Base-by-base conservation (phyloP, 2,329 filamentous ascomycete genomes). In the Scolecobasidium constrictum region DNA sequence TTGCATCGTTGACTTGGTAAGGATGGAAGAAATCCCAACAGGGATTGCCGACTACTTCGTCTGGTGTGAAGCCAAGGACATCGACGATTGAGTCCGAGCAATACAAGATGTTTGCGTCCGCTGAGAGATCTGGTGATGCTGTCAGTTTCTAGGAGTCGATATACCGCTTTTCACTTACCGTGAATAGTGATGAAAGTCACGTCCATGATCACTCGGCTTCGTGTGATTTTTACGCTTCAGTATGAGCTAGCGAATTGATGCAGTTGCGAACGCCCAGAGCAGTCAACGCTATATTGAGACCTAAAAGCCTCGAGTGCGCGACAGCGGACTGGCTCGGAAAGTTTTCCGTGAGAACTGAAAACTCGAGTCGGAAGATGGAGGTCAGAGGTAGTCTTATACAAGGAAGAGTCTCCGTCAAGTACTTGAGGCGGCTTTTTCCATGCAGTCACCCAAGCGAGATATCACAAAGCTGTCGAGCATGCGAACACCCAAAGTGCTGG, bases 171-270 rank as follows among this genome's bases (percentile, higher is more conserved):
- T 48, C 48, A 47, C 49, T 16, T 42, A 48, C 86, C 86, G 59
- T 92, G 86, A 57, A 93, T 92, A 52, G 85, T 87, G 66, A 93
- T 92, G 65, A 93, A 93, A 22, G 86, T 92, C 52, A 83, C 83
- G 63, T 88, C 83, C 83, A 86, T 60, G 38, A 33, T 9, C 9
- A 26, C 16, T 33, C 5, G 13, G 28, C 19, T 7, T 12, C 22
- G 40, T 22, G 19, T 17, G 15, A 4, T 17, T 13, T 9, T 21
- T 16, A 21, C 17, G 15, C 6, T 7, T 18, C 23, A 17, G 4
- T n/a, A 35, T 16, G 21, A 19, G 18, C 13, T 16, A 34, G 16
- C 35, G 31, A n/a, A 5, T 35, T 15, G 31, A 23, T 19, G 18
- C 21, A 16, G 17, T n/a, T 22, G 11, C 3, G 17, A 33, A 42